These are phyloP conservation scores for Gossypium bickii DNA, from an alignment of 345 rosid species.

Conservation along the genomic window DNA sequence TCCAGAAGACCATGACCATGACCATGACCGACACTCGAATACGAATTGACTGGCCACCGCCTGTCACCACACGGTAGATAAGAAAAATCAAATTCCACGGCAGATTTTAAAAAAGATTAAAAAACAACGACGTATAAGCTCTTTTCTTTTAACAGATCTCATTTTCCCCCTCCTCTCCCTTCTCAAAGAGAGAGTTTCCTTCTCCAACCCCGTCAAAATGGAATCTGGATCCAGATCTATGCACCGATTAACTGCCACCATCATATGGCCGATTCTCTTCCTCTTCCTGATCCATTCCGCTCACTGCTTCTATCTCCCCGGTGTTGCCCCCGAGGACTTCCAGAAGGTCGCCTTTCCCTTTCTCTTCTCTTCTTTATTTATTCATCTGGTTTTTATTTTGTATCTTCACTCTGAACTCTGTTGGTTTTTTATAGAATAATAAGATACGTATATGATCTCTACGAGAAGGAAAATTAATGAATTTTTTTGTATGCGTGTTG, in stretches of 20 bases:
- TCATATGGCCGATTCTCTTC: conserved; percentile 21
- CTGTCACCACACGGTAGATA: not conserved
- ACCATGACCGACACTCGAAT: not conserved
- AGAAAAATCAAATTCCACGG: not conserved
- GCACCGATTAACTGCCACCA: not conserved
- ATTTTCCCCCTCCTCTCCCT: not conserved
- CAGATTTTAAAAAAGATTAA: not conserved
- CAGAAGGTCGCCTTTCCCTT: conserved; percentile 43
- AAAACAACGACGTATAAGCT: not conserved
- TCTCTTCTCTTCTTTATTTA: no score
- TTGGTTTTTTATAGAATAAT: not conserved
- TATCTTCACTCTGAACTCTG: not conserved
- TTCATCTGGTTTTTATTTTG: conserved; percentile 1
- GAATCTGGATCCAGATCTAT: conserved; percentile 31
- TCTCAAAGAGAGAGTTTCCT: conserved; percentile 10
- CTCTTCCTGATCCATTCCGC: conserved; percentile 49
- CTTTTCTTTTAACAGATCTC: conserved; percentile 22
- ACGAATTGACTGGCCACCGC: not conserved
- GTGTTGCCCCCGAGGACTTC: conserved; percentile 95
- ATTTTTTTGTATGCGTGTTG: not conserved
- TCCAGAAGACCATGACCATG: not conserved
- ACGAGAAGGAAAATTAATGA: not conserved
- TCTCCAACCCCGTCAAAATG: conserved; percentile 28
- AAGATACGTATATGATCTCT: not conserved
- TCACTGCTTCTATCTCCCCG: conserved; percentile 91